Evolutionary conservation across 208 protist genomes (phyloP), one percentile per base, ranked within the genome.

Genomic region (Acanthamoeba triangularis): DNA sequence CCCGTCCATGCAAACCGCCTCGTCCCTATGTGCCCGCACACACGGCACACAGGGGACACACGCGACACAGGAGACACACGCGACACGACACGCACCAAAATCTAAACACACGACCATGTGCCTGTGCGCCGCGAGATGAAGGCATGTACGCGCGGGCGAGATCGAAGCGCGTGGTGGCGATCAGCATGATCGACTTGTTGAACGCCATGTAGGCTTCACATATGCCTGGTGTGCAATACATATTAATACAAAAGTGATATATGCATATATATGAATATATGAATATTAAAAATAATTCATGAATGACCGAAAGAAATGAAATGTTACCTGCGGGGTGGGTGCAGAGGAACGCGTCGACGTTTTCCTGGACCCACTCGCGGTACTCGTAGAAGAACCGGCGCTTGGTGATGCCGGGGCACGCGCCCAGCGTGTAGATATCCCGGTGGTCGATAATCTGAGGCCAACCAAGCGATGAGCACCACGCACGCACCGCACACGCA

Each of bases 81-180:
- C n/a, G n/a, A n/a, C n/a, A n/a, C n/a, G n/a, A n/a, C n/a, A n/a
- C n/a, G n/a, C n/a, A n/a, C n/a, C n/a, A n/a, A n/a, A n/a, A n/a
- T n/a, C n/a, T n/a, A n/a, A n/a, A n/a, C n/a, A n/a, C n/a, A n/a
- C n/a, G n/a, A n/a, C n/a, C n/a, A n/a, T n/a, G n/a, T n/a, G n/a
- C n/a, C n/a, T n/a, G n/a, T n/a, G n/a, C n/a, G n/a, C n/a, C n/a
- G n/a, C n/a, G n/a, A 44, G 33, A 76, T 30, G 30, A 11, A n/a
- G 5, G 5, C 11, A 23, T 35, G 74, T 59, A 85, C 76, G 30
- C 30, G 0, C 95, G 93, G 14, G 59, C 93, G 18, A 95, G 28
- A 33, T 96, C 95, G 88, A 91, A 96, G 37, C 95, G 82, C 10
- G 95, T 96, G 49, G 92, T 95, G 44, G 95, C 76, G 30, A 91